Evolutionary conservation across 140 eudicot genomes (phyloP), one percentile per base, ranked within the genome.

Genomic region (Stevia rebaudiana): DNA sequence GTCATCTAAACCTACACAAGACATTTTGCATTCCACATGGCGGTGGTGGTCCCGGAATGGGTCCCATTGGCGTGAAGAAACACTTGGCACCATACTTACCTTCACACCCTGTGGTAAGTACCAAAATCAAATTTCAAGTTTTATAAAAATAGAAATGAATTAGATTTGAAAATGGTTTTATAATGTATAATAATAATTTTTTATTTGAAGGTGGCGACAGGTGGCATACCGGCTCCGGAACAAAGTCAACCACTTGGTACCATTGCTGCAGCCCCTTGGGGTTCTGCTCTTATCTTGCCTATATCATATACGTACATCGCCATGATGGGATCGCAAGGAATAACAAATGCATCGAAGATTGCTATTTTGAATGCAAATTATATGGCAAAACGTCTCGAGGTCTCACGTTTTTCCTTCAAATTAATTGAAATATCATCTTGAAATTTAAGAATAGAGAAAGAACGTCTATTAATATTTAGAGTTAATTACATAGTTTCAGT

Each of bases 11-110:
- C 73, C 85, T 91, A 67, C 98, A 91, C 78, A 91, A 91, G 84
- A 91, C 98, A 19, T 91, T 91, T 74, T 91, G 98, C 73, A 91
- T 91, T 74, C 98, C 98, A 1, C 98, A 91, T 42, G 98, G 95
- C 42, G 97, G 97, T 67, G 97, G 97, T 62, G 97, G 97, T 41
- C 97, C 97, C 6, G 97, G 95, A 42, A 89, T 89, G 98, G 97
- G 97, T 19, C 97, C 97, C 4, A 89, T 89, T 62, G 97, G 97
- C 56, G 97, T 89, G 70, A 89, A 89, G 83, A 86, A 86, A 53
- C 95, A 89, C 64, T 74, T 89, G 68, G 95, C 97, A 59, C 95
- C 97, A 5, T 89, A 71, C 74, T 78, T 89, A 67, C 97, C 97
- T 39, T 89, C 97, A 6, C 97, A 89, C 71, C 97, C 97, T n/a